Percentiles rank a stretch among this genome's conserved stretches.
phyloP scores from a whole-genome alignment of 176 grass and related monocot genomes.

The Lolium multiflorum region DNA sequence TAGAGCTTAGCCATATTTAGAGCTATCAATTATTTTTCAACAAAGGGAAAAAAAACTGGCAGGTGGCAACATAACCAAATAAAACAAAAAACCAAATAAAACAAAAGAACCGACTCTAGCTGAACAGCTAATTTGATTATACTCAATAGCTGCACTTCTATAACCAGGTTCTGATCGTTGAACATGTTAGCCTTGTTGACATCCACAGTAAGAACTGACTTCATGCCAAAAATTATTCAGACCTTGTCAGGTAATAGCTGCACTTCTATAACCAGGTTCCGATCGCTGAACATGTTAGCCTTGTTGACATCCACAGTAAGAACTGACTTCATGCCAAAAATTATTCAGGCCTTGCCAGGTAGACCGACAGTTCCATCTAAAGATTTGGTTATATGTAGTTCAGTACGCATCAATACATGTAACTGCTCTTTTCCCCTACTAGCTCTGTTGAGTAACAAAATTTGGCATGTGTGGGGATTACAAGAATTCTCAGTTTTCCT shows the following conservation, averaged over 20 bases:
- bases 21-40: neutral
- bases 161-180: neutral
- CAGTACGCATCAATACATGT: neutral
- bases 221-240: neutral
- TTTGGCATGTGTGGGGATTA: neutral
- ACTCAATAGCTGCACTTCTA: neutral
- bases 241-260: neutral
- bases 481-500: neutral
- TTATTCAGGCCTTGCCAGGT: neutral
- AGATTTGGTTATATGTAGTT: neutral
- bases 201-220: neutral
- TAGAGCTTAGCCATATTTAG: neutral
- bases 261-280: neutral
- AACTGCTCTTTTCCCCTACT: neutral
- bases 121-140: neutral
- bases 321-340: slow-evolving; percentile 1
- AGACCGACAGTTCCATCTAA: neutral
- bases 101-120: neutral
- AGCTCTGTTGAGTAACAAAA: neutral
- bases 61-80: slow-evolving; percentile 4
- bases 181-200: neutral
- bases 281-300: neutral
- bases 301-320: neutral
- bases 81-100: neutral
- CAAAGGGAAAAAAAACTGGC: neutral